Conservation (phyloP, 1,284 basidiomycete species). For the Tilletia horrida region DNA sequence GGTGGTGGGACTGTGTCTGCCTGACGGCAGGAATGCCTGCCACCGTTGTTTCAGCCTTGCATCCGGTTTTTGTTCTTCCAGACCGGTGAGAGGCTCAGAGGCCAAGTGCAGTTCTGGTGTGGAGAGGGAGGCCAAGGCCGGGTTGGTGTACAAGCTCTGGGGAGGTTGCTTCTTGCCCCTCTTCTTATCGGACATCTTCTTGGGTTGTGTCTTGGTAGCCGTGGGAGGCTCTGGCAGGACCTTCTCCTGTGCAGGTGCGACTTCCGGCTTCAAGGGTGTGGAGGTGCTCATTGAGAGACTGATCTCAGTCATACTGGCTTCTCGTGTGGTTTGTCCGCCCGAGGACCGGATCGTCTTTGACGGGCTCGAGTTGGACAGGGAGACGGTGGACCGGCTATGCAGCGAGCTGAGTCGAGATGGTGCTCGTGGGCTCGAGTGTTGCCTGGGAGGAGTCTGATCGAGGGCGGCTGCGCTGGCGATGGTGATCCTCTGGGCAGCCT, state of each 20-base stretch:
- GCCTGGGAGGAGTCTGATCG: neutral
- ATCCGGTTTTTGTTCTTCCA: slow-evolving; percentile 26
- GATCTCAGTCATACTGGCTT: neutral
- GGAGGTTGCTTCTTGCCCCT: neutral
- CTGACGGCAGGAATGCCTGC: neutral
- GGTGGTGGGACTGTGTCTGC: slow-evolving; percentile 20
- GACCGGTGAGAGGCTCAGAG: slow-evolving; percentile 38
- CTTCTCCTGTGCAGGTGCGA: neutral
- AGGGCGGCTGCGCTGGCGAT: neutral
- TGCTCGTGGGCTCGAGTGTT: neutral
- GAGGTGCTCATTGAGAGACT: neutral
- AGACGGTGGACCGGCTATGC: slow-evolving; percentile 1
- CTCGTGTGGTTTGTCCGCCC: neutral
- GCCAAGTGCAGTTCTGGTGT: slow-evolving; percentile 44
- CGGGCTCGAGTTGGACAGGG: neutral
- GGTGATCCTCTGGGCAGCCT: neutral
- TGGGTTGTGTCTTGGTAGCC: neutral
- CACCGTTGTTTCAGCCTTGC: neutral
- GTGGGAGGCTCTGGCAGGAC: neutral
- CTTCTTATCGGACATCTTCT: neutral
- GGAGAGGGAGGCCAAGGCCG: slow-evolving; percentile 36
- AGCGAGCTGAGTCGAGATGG: slow-evolving; percentile 10
- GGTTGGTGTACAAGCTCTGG: slow-evolving; percentile 23
- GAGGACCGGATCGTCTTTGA: neutral
- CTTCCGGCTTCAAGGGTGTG: neutral